A percentile compares a stretch with the other conserved stretches of the same genome.
Evolutionary conservation across 345 rosid species (phyloP).

Genomic region (Garcia nutans): DNA sequence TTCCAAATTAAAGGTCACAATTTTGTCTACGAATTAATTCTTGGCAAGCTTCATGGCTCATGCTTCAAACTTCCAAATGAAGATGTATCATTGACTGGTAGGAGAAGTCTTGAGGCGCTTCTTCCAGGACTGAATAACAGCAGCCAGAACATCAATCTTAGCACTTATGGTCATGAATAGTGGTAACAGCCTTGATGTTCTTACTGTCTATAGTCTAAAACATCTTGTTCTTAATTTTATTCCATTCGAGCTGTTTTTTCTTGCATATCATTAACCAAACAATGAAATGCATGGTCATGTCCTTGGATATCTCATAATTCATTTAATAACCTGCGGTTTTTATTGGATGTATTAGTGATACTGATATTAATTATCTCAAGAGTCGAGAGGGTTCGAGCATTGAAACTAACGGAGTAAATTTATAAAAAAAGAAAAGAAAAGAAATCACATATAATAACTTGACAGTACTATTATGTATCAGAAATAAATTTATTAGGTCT

Average conservation of each 20-base stretch:
- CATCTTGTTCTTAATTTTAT: conserved; percentile 68
- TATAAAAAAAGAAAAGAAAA: too few species aligned
- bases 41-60: conserved; percentile 5
- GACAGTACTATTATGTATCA: too few species aligned
- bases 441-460: too few species aligned
- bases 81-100: not conserved
- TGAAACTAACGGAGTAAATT: too few species aligned
- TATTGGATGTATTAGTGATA: conserved; percentile 24
- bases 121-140: conserved; percentile 64
- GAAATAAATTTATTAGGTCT: too few species aligned
- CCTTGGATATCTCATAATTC: conserved; percentile 47
- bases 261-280: conserved; percentile 58
- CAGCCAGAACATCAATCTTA: conserved; percentile 55
- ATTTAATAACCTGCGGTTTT: conserved; percentile 70
- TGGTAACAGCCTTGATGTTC: conserved; percentile 48
- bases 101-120: conserved; percentile 28
- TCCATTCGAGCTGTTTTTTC: conserved; percentile 49
- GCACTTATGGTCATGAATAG: conserved; percentile 66
- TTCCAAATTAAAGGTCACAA: not conserved
- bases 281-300: conserved; percentile 50
- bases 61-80: not conserved
- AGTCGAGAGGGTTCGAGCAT: too few species aligned
- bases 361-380: too few species aligned
- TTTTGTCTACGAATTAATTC: conserved; percentile 5
- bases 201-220: conserved; percentile 48